Conservation (phyloP, 176 grass and related monocot species). For the Aegilops bicornis region DNA sequence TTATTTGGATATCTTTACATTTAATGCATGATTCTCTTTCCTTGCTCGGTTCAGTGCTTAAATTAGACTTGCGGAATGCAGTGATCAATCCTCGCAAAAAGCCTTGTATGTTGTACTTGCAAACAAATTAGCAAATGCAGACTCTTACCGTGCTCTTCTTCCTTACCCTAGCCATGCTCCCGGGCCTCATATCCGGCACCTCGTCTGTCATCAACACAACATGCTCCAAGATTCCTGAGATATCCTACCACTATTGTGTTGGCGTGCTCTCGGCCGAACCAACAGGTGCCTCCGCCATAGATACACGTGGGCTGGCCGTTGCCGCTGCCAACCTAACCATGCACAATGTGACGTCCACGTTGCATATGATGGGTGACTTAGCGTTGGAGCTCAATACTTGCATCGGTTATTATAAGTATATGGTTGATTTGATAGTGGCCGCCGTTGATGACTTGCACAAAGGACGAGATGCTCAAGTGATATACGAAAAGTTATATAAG, state of each 20-base stretch:
- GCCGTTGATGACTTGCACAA: background rate
- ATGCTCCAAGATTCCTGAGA: background rate
- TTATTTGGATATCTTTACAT: background rate
- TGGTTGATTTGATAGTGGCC: background rate
- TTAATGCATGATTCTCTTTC: background rate
- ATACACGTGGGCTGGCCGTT: background rate
- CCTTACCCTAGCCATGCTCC: background rate
- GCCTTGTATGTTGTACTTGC: background rate
- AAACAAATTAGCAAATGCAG: background rate
- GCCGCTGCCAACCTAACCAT: background rate
- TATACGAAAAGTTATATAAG: background rate
- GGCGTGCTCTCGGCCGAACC: background rate
- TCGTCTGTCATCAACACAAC: background rate
- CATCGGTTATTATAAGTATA: background rate
- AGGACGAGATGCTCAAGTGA: background rate
- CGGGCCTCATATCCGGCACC: background rate
- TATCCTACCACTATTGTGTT: background rate
- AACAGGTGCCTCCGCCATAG: background rate
- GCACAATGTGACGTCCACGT: background rate
- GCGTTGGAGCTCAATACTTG: background rate
- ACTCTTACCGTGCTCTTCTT: background rate
- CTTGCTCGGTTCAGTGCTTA: background rate
- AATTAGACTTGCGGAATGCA: background rate
- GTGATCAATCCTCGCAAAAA: background rate
- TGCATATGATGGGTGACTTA: background rate